Conservation (phyloP, 78 protist species). For the slime mould (Dictyostelium discoideum) region DNA sequence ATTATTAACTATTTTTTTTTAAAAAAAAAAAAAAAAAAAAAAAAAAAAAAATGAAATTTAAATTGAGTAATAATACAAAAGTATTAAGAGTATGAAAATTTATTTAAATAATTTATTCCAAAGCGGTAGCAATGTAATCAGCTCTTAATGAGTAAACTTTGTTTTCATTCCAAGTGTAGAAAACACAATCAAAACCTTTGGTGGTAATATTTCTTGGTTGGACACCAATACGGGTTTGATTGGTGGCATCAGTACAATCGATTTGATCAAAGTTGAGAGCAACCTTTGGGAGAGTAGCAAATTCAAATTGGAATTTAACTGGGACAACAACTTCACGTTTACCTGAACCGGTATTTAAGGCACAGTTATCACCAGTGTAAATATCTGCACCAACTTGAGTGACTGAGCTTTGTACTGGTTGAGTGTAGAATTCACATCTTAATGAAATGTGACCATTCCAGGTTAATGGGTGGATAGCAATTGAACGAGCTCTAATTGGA, state of each 20-base stretch:
- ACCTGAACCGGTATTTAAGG: conserved; percentile 19
- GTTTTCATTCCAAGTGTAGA: conserved; percentile 22
- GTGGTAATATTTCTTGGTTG: conserved; percentile 7
- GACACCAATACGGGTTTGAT: conserved; percentile 10
- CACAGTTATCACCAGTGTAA: conserved; percentile 22
- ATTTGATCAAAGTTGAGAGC: background rate
- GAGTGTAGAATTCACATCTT: conserved; percentile 27
- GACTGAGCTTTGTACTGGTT: background rate
- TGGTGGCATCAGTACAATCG: background rate
- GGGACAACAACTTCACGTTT: background rate
- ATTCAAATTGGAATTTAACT: conserved; percentile 7
- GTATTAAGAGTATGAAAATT: too few relatives aligned
- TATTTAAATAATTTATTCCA: background rate
- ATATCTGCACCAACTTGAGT: background rate
- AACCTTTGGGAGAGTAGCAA: background rate
- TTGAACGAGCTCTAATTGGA: conserved; percentile 35
- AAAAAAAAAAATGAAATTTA: too few relatives aligned
- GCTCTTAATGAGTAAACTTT: conserved; percentile 20
- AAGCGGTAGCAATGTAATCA: conserved; percentile 4
- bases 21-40: too few relatives aligned
- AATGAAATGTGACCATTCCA: conserved; percentile 15
- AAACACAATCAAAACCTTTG: conserved; percentile 9
- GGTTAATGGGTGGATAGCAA: conserved; percentile 43
- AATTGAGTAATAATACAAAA: too few relatives aligned
- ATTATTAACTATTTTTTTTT: too few relatives aligned